Evolutionary conservation across 345 rosid species (phyloP).

Genomic region (Gossypium ekmanianum): DNA sequence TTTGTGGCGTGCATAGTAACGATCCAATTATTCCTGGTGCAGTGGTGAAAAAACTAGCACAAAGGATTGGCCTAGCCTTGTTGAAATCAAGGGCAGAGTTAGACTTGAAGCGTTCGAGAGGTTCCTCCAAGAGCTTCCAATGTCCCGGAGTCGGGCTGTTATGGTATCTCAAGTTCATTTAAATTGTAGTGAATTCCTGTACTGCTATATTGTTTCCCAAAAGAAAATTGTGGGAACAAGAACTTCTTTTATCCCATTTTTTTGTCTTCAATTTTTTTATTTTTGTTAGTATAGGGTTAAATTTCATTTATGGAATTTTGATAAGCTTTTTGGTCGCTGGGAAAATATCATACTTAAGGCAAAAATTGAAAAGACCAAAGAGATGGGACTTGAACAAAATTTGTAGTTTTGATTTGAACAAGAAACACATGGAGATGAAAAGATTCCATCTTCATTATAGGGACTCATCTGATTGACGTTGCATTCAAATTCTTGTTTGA

Average conservation of each 20-base stretch:
- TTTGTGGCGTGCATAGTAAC: background rate
- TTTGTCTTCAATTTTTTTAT: slow-evolving; percentile 12
- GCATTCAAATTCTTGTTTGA: background rate
- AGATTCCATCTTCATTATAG: background rate
- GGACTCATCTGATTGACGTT: background rate
- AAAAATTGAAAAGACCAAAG: background rate
- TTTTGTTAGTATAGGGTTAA: slow-evolving; percentile 6
- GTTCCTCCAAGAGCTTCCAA: slow-evolving; percentile 87
- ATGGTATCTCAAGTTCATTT: slow-evolving; percentile 71
- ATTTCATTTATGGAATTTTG: slow-evolving; percentile 1
- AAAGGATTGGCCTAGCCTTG: slow-evolving; percentile 58
- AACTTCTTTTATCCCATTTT: background rate
- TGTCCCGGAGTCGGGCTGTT: slow-evolving; percentile 88
- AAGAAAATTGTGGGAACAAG: slow-evolving; percentile 13
- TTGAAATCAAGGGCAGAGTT: slow-evolving; percentile 94
- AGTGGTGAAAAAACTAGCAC: slow-evolving; percentile 79
- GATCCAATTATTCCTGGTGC: slow-evolving; percentile 25
- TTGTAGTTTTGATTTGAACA: background rate
- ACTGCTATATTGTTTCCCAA: slow-evolving; percentile 18
- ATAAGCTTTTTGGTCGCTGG: background rate
- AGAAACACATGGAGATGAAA: slow-evolving; percentile 1
- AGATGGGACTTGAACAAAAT: background rate
- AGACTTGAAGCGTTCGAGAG: slow-evolving; percentile 87
- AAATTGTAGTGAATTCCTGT: slow-evolving; percentile 36
- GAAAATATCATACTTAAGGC: background rate